Percentiles rank a stretch among this genome's conserved stretches.
Evolutionary conservation across 2,329 filamentous ascomycete genomes (phyloP).

Genomic region (Pyrenochaeta sp.): DNA sequence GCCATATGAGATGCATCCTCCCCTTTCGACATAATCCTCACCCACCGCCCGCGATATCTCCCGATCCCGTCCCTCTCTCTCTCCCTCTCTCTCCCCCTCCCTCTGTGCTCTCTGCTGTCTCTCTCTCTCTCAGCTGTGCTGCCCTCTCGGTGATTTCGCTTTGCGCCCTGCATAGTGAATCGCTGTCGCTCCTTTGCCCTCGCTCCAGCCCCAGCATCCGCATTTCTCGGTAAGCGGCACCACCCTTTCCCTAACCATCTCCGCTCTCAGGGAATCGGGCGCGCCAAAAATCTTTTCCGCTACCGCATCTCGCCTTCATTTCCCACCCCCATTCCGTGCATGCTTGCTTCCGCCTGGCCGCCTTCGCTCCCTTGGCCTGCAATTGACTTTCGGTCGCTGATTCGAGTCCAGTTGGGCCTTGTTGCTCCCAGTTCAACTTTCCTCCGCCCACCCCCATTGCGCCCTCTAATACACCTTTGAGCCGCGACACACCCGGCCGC

Average conservation of each 20-base stretch:
- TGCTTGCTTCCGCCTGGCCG: conserved; percentile 23
- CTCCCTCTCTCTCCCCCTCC: conserved; percentile 26
- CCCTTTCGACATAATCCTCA: conserved; percentile 41
- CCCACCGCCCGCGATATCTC: conserved; percentile 31
- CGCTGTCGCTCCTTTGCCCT: conserved; percentile 45
- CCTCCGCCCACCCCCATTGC: conserved; percentile 22
- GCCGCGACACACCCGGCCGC: conserved; percentile 9
- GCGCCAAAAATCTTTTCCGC: conserved; percentile 48
- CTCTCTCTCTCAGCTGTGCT: conserved; percentile 31
- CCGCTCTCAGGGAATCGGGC: conserved; percentile 32
- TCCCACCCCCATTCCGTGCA: conserved; percentile 36
- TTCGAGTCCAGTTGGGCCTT: conserved; percentile 23
- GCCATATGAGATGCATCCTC: conserved; percentile 32
- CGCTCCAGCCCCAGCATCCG: conserved; percentile 9
- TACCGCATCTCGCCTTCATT: conserved; percentile 35
- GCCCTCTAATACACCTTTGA: conserved; percentile 13
- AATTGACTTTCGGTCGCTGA: conserved; percentile 26
- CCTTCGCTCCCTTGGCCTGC: conserved; percentile 21
- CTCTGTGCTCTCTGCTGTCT: too few relatives aligned
- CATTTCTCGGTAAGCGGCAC: conserved; percentile 46
- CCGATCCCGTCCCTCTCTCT: conserved; percentile 27
- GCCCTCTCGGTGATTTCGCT: conserved; percentile 35
- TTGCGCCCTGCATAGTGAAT: conserved; percentile 36
- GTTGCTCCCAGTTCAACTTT: conserved; percentile 14
- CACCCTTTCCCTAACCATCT: conserved; percentile 27